phyloP scores from a whole-genome alignment of 768 basidiomycete species.

The Mycena galericulata region DNA sequence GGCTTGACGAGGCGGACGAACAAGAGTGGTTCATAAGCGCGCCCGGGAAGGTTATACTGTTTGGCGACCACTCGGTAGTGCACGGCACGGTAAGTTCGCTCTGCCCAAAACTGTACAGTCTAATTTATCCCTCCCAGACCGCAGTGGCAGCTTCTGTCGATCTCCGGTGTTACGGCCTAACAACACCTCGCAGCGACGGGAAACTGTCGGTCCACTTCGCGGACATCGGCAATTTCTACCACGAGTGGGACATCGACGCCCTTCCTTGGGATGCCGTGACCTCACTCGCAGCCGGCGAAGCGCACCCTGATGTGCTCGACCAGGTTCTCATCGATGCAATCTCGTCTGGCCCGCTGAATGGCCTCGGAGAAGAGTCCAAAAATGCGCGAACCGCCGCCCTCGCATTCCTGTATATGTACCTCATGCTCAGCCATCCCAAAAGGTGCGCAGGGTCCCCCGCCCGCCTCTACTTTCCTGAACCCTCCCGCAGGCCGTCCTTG shows the following conservation, averaged over 20 bases:
- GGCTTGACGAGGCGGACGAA: slow-evolving; percentile 53
- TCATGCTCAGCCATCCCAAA: slow-evolving; percentile 72
- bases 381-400: slow-evolving; percentile 59
- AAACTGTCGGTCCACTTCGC: slow-evolving; percentile 81
- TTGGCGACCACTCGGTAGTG: slow-evolving; percentile 99
- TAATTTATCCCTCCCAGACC: slow-evolving; percentile 62
- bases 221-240: slow-evolving; percentile 82
- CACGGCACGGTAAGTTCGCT: slow-evolving; percentile 86
- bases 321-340: slow-evolving; percentile 80
- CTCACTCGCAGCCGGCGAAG: slow-evolving; percentile 60
- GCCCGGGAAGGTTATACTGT: slow-evolving; percentile 97
- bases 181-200: slow-evolving; percentile 78
- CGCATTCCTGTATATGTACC: slow-evolving; percentile 94
- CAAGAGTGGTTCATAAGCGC: slow-evolving; percentile 91
- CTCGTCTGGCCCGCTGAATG: slow-evolving; percentile 55
- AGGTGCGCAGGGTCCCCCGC: slow-evolving; percentile 72
- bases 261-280: slow-evolving; percentile 86
- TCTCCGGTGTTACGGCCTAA: slow-evolving; percentile 92
- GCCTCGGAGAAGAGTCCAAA: slow-evolving; percentile 50
- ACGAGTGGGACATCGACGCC: slow-evolving; percentile 82
- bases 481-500: slow-evolving; percentile 71
- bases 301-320: slow-evolving; percentile 78
- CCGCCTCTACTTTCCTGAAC: slow-evolving; percentile 28
- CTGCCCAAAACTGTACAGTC: background rate
- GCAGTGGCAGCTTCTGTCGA: slow-evolving; percentile 96